phyloP scores from a whole-genome alignment of 352 stramenopile genomes.

The Phytophthora rubi region DNA sequence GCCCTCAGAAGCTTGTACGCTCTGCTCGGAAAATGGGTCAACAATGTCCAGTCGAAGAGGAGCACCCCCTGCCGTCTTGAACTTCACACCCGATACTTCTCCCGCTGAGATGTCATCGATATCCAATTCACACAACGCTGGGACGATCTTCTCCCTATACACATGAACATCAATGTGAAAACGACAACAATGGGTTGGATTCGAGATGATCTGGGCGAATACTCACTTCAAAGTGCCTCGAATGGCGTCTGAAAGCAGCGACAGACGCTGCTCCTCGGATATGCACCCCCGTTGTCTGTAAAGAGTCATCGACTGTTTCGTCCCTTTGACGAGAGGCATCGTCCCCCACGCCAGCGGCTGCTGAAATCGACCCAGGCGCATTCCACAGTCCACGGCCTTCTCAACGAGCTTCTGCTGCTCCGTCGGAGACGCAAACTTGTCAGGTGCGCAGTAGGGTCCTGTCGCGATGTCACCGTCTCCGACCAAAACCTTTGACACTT shows the following conservation, averaged over 20 bases:
- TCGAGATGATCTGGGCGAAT: neutral
- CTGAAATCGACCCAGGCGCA: constrained; percentile 57
- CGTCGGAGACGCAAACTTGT: constrained; percentile 50
- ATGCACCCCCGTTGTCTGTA: constrained; percentile 68
- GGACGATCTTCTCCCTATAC: constrained; percentile 54
- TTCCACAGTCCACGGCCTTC: constrained; percentile 45
- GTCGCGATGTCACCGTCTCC: constrained; percentile 63
- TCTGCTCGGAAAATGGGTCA: constrained; percentile 46
- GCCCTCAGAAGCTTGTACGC: neutral
- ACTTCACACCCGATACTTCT: constrained; percentile 49
- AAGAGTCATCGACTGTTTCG: constrained; percentile 58
- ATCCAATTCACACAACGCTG: constrained; percentile 65
- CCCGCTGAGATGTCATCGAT: constrained; percentile 56
- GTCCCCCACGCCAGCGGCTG: constrained; percentile 72
- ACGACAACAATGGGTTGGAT: neutral
- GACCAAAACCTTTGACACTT: constrained; percentile 65
- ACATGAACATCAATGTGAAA: constrained; percentile 4
- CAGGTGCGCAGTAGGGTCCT: constrained; percentile 64
- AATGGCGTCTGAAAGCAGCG: constrained; percentile 56
- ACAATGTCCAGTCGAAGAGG: constrained; percentile 24
- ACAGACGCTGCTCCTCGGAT: constrained; percentile 65
- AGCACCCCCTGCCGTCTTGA: constrained; percentile 18
- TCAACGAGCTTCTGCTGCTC: constrained; percentile 74
- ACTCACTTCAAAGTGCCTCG: constrained; percentile 61
- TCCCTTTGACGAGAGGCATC: constrained; percentile 51